Evolutionary conservation across 108 stramenopile species (phyloP), one percentile per base, ranked within the genome.

Genomic region (Pelagomonas calceolata): DNA sequence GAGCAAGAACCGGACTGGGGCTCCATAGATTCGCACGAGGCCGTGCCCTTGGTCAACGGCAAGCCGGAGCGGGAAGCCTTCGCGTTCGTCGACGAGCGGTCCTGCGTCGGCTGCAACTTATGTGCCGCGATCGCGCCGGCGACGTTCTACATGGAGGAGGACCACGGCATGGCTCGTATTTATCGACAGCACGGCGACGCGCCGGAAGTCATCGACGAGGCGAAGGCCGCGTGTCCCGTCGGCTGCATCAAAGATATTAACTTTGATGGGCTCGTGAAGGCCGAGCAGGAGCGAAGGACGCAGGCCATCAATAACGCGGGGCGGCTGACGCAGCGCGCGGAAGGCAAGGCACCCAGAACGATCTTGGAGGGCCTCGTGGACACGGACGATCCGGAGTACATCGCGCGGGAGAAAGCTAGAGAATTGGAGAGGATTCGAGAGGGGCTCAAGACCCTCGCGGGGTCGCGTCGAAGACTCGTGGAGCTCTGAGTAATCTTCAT

Each of bases 131-230:
- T 89, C 72, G 91, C 94, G 0, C 90, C 89, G 65, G 82, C 81
- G 30, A 95, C 94, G 30, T 95, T 95, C 77, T 95, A 87, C 71
- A 95, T 95, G 94, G 83, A 95, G 32, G 72, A 83, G 18, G 91
- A 92, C 66, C 82, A 88, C 80, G 92, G 92, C 46, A 78, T 91
- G 37, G 92, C 92, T 17, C 81, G 94, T 34, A 91, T 93, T 1
- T 93, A 90, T 79, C 80, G 85, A 36, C 94, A 95, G 73, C 90
- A 91, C 87, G 89, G 91, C n/a, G 94, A 95, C 76, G 88, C 89
- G 64, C 86, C 89, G 34, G 88, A 89, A 73, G 88, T 88, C 0
- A 88, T 93, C 71, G 74, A 80, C 68, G 72, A 88, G 37, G 94
- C 94, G 34, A 90, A 93, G 69, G 82, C 89, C 74, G 92, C 91